Base-by-base conservation (phyloP, 495 filamentous ascomycete genomes). In the Aspergillus kassunensis region DNA sequence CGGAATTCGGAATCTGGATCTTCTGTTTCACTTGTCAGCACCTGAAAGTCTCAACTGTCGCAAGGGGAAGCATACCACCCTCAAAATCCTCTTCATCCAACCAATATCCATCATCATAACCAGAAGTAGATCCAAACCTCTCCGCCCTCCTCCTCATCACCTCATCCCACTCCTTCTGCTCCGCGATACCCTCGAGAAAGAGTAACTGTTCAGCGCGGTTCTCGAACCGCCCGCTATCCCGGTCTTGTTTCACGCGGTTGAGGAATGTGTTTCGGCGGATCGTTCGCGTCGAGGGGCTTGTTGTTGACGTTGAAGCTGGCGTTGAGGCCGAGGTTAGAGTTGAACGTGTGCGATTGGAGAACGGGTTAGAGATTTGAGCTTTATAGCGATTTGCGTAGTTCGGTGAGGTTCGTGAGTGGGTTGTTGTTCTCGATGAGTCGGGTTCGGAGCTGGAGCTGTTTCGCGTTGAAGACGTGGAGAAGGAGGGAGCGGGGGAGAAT, bases 121-220 rank as follows among this genome's bases (percentile, higher is more conserved):
- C 57, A n/a, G 43, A 27, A 29, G 54, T 19, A 16, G 21, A 33
- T 11, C 29, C 29, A 16, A 35, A 46, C 18, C 19, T 49, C 24
- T 69, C 71, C 25, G 64, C 65, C 43, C 66, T 50, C 21, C 61
- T 51, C 40, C 56, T 60, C 72, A 77, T 75, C n/a, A 42, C 44
- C 53, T 77, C 77, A 41, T 78, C 78, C 59, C 78, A 68, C 48
- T 73, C 67, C 55, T 68, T 67, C 59, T 77, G 70, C 58, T 81
- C 79, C 29, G 74, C 73, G 27, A 70, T 49, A 55, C 67, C 55
- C 56, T 75, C 74, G 61, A 72, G 61, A 30, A 61, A 64, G 61
- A 71, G 64, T 47, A 95, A 83, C 77, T 95, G 86, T 51, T 96
- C 89, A 39, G 89, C 87, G 2, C 89, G 70, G 73, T 33, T 82